These are phyloP conservation scores for Globisporangium polare DNA, from an alignment of 352 stramenopile genomes.

Conservation along the genomic window DNA sequence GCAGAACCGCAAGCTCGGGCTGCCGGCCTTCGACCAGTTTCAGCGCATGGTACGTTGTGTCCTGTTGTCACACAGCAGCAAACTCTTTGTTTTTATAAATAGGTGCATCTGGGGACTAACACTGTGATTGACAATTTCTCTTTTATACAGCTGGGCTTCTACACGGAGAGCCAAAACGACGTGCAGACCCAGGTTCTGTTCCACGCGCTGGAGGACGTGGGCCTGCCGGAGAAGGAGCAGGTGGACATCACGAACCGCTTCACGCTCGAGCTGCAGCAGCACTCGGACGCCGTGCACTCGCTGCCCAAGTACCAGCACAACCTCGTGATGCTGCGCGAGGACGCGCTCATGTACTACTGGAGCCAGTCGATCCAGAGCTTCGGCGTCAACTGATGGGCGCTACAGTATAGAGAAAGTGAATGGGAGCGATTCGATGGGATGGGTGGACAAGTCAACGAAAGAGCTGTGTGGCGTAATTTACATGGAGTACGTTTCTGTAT, in stretches of 20 bases:
- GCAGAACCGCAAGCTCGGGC: constrained; percentile 61
- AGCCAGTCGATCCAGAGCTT: constrained; percentile 63
- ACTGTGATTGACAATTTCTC: constrained; percentile 7
- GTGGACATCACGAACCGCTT: constrained; percentile 67
- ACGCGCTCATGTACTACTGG: constrained; percentile 87
- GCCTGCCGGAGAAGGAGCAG: constrained; percentile 55
- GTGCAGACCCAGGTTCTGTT: constrained; percentile 77
- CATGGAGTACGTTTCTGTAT: neutral
- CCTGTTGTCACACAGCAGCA: neutral
- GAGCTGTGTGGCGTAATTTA: constrained; percentile 6
- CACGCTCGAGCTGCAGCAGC: constrained; percentile 45
- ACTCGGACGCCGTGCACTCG: constrained; percentile 71
- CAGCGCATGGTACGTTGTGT: constrained; percentile 63
- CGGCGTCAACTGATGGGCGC: constrained; percentile 10
- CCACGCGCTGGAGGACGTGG: constrained; percentile 54
- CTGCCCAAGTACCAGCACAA: constrained; percentile 84
- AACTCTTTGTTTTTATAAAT: neutral
- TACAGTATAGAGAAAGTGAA: neutral
- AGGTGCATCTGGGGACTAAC: neutral
- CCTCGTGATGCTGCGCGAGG: constrained; percentile 76
- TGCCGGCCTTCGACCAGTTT: constrained; percentile 82
- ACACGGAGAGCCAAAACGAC: constrained; percentile 68
- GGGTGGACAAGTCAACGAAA: neutral
- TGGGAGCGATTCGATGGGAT: neutral
- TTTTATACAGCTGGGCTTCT: constrained; percentile 62